Evolutionary conservation across 495 filamentous ascomycete genomes (phyloP).

Genomic region (Cercophora newfieldiana): DNA sequence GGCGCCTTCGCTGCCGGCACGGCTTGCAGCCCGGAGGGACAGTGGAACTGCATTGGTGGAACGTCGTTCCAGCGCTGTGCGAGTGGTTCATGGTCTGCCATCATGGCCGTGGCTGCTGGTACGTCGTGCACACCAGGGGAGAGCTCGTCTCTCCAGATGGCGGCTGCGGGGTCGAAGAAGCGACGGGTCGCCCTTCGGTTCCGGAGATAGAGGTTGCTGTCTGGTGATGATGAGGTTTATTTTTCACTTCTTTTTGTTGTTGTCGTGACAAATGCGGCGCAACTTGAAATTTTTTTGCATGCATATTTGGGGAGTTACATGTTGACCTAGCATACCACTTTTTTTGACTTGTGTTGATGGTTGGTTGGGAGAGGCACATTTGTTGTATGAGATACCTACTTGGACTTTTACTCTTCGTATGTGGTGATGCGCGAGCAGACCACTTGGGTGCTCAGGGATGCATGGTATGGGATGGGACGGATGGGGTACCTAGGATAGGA

Average conservation of each 20-base stretch:
- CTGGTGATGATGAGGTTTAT: not conserved
- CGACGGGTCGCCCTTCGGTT: slow-evolving; percentile 28
- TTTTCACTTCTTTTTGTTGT: slow-evolving; percentile 4
- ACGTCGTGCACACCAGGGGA: slow-evolving; percentile 40
- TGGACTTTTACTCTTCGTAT: not conserved
- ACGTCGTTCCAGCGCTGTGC: slow-evolving; percentile 47
- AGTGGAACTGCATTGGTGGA: slow-evolving; percentile 47
- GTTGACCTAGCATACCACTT: slow-evolving; percentile 4
- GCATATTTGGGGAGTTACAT: slow-evolving; percentile 4
- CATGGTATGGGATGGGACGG: not conserved
- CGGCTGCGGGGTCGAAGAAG: slow-evolving; percentile 17
- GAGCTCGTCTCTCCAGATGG: slow-evolving; percentile 8
- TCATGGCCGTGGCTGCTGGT: slow-evolving; percentile 39
- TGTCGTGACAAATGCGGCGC: not conserved
- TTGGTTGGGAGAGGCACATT: not conserved
- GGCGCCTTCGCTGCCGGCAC: slow-evolving; percentile 30
- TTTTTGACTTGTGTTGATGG: not conserved
- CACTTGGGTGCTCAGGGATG: not conserved
- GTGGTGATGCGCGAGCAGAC: not conserved
- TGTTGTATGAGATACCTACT: not conserved
- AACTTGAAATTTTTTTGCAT: not conserved
- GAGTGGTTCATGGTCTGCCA: slow-evolving; percentile 43
- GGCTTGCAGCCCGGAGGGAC: slow-evolving; percentile 43
- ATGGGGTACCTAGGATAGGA: no score
- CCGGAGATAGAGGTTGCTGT: slow-evolving; percentile 25